phyloP scores from a whole-genome alignment of 306 rosid species.

The Biancaea sappan region DNA sequence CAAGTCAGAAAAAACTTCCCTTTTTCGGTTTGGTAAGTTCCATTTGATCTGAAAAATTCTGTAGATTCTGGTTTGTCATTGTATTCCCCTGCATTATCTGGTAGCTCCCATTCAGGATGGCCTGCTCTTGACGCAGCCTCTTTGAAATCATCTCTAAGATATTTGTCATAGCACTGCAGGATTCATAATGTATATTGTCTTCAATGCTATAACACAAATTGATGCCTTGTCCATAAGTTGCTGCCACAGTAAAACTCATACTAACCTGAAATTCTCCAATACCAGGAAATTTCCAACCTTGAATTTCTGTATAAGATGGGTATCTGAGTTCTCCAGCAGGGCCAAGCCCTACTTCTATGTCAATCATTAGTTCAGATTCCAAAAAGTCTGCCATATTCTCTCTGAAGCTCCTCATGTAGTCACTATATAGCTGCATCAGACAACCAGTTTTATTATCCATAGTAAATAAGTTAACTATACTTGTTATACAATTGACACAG shows the following conservation, averaged over 20 bases:
- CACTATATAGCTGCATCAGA: constrained; percentile 29
- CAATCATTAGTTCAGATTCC: constrained; percentile 69
- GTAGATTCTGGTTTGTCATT: constrained; percentile 75
- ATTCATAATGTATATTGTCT: constrained; percentile 19
- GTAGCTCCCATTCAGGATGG: constrained; percentile 86
- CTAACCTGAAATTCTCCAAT: constrained; percentile 96
- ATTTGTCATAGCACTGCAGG: constrained; percentile 84
- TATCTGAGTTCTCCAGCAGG: constrained; percentile 95
- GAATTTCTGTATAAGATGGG: constrained; percentile 63
- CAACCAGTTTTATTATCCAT: background rate
- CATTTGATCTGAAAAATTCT: constrained; percentile 66
- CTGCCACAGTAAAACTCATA: constrained; percentile 13
- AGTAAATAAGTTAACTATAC: background rate
- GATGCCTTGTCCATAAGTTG: background rate
- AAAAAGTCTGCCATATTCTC: constrained; percentile 73
- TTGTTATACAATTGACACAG: background rate
- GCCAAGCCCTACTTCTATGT: constrained; percentile 93
- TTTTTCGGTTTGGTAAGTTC: constrained; percentile 65
- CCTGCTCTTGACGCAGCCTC: constrained; percentile 61
- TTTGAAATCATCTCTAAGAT: constrained; percentile 74
- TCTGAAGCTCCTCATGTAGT: constrained; percentile 82
- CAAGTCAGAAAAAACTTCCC: constrained; percentile 86
- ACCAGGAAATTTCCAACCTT: constrained; percentile 89
- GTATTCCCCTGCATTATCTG: constrained; percentile 72
- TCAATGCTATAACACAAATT: background rate